Conservation (phyloP, 2,329 filamentous ascomycete species). For the Biscogniauxia mediterranea region DNA sequence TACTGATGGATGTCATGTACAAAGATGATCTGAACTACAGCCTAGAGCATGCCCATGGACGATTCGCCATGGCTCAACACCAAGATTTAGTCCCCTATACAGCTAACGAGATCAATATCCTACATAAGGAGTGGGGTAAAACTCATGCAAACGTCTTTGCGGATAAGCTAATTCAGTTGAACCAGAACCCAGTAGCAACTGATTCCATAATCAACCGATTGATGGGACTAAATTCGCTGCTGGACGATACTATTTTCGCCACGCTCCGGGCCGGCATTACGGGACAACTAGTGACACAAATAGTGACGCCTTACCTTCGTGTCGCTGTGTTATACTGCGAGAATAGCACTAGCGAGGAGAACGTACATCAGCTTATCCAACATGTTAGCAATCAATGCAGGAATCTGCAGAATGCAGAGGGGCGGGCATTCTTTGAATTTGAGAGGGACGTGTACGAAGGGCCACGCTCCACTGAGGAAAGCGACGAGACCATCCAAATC, state of each 20-base stretch:
- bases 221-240: constrained; percentile 48
- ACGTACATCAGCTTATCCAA: constrained; percentile 39
- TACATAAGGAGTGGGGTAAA: constrained; percentile 44
- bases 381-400: constrained; percentile 45
- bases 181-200: constrained; percentile 53
- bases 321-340: constrained; percentile 54
- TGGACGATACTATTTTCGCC: constrained; percentile 51
- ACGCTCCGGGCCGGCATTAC: constrained; percentile 55
- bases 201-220: constrained; percentile 58
- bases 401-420: constrained; percentile 47
- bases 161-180: constrained; percentile 63
- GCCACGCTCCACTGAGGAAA: constrained; percentile 30
- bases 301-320: constrained; percentile 56
- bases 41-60: constrained; percentile 39
- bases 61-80: constrained; percentile 35
- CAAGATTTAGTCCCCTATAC: constrained; percentile 45
- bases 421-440: constrained; percentile 48
- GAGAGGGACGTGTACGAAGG: constrained; percentile 35
- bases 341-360: constrained; percentile 34
- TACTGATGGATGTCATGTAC: constrained; percentile 45
- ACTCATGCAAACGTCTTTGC: constrained; percentile 51
- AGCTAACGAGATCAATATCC: constrained; percentile 42
- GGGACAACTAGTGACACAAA: constrained; percentile 45
- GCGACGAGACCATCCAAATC: constrained; percentile 29
- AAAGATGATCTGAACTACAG: constrained; percentile 37